Evolutionary conservation across 2,329 filamentous ascomycete species (phyloP), one percentile per base, ranked within the genome.

Genomic region (Ceratocystis colombiana): DNA sequence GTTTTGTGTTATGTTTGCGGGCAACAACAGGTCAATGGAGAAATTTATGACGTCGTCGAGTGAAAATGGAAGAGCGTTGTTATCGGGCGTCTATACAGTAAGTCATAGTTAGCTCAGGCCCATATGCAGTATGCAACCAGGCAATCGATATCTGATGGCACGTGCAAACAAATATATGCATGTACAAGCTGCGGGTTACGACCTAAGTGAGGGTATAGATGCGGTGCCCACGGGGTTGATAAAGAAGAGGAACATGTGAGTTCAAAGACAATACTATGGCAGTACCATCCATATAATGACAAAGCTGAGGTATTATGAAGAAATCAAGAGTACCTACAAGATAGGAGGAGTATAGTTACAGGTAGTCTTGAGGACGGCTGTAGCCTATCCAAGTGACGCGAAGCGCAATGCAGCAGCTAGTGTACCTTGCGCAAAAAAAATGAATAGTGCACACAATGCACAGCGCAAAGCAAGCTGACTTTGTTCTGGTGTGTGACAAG

Each of bases 81-180:
- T 63, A 46, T 50, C n/a, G 33, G 28, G 41, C 25, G 25, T 48
- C 28, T 50, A 44, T 15, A 20, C 30, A 7, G 30, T 20, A 50
- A 12, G 61, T 30, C 61, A 63, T 33, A n/a, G 61, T 50, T 46
- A 46, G 44, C 61, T 7, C 46, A 63, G 28, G 55, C 55, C n/a
- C 55, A 59, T n/a, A 37, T 20, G 55, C 55, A 37, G 10, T 37
- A 59, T 59, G 55, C 28, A 17, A 30, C 55, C 28, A 59, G n/a
- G 55, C 28, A 30, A 37, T 41, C 37, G 37, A 41, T n/a, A n/a
- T 8, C 28, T 2, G 28, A 59, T 59, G 55, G 55, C 28, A 59
- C 28, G 55, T 33, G 28, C 55, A 37, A 37, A 5, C 55, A 57
- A 7, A 17, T 25, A 10, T 15, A 22, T 41, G 20, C 25, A 12